Percentiles rank a stretch among this genome's conserved stretches.
Evolutionary conservation across 2,329 filamentous ascomycete genomes (phyloP).

Genomic region (Trichoderma sp.): DNA sequence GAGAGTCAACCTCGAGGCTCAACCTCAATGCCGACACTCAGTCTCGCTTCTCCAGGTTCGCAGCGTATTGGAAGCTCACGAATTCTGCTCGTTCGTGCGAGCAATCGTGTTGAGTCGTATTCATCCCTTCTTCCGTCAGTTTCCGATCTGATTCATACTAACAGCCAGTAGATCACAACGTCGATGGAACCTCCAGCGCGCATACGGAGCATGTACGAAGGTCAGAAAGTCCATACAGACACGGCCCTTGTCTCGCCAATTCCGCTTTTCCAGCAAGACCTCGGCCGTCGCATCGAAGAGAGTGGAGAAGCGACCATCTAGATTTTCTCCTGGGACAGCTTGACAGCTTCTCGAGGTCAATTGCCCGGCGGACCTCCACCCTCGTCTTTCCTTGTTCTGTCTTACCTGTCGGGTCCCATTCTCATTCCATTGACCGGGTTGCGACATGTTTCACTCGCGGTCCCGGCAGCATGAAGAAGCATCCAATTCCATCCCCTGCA

Average conservation of each 20-base stretch:
- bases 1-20: background rate
- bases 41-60: background rate
- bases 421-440: slow-evolving; percentile 12
- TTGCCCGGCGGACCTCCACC: slow-evolving; percentile 4
- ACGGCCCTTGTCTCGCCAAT: background rate
- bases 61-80: background rate
- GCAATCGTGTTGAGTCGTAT: too few relatives aligned
- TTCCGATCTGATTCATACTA: background rate
- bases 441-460: slow-evolving; percentile 24
- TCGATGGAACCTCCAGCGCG: background rate
- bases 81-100: background rate
- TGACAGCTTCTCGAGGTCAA: slow-evolving; percentile 9
- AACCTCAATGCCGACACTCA: background rate
- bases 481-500: slow-evolving; percentile 26
- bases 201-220: background rate
- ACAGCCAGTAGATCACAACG: background rate
- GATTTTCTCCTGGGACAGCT: too few relatives aligned
- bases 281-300: slow-evolving; percentile 7
- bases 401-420: slow-evolving; percentile 13
- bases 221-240: background rate
- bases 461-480: slow-evolving; percentile 22
- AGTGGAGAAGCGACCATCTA: slow-evolving; percentile 13
- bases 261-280: background rate
- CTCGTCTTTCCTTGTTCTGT: slow-evolving; percentile 8
- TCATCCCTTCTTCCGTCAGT: background rate